Evolutionary conservation across 139 green algal genomes (phyloP), one percentile per base, ranked within the genome.

Genomic region (Helicosporidium sp.): DNA sequence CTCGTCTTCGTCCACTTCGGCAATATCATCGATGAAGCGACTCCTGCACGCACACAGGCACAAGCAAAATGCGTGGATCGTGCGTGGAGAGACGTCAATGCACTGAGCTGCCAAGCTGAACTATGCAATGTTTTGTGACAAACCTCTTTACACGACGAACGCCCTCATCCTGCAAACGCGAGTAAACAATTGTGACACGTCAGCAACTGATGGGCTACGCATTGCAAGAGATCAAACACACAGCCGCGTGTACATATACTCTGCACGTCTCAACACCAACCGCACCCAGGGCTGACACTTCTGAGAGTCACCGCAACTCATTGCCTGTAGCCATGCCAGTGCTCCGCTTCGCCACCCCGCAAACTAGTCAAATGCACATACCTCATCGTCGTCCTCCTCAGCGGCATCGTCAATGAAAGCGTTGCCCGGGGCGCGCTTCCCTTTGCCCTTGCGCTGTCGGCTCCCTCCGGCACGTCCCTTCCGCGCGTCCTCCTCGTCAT

Each of bases 21-120:
- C 81, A 41, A 89, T 88, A 48, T 88, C 82, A 62, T 93, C 83
- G 26, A 94, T 83, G 54, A 83, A 92, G 7, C 44, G 43, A 45
- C 34, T 61, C 19, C 54, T 47, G 42, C 39, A 44, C 15, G 33
- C 33, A 39, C 15, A 17, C 12, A 22, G 19, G 40, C 7, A 24
- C 18, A 17, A 45, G n/a, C 16, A 12, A 45, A 24, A 24, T 17
- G 8, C n/a, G 19, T 12, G 7, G 19, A 2, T 45, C 1, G n/a
- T 45, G 8, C 8, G 40, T 13, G 12, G 40, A 37, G 13, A 13
- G 31, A 10, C 13, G 13, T 37, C 31, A 37, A 10, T 37, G 31
- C 31, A 13, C 1, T n/a, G n/a, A 37, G 10, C 31, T 13, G 10
- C 10, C 31, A 37, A 10, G 10, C 31, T 18, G 31, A 10, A 37